A percentile compares a stretch with the other conserved stretches of the same genome.
These are phyloP conservation scores for Rhododendron henanense DNA, from an alignment of 148 eudicot species.

Conservation along the genomic window DNA sequence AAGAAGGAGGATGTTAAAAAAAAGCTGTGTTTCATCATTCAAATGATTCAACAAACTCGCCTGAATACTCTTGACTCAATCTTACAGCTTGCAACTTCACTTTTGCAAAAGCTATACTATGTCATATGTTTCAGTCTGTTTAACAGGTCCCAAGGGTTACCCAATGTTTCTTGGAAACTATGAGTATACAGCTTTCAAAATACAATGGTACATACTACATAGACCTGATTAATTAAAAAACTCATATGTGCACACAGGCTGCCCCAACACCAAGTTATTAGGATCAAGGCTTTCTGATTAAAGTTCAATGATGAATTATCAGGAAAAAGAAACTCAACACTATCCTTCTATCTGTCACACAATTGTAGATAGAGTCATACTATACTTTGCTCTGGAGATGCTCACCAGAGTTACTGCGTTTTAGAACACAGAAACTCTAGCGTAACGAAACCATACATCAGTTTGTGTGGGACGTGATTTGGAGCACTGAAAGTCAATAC, in stretches of 20 bases:
- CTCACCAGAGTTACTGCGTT: no score
- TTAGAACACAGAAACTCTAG: no score
- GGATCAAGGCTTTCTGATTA: background rate
- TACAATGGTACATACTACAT: background rate
- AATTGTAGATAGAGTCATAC: no score
- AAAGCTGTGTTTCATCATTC: background rate
- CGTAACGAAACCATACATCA: no score
- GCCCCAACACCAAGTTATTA: background rate
- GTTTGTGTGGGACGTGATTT: no score
- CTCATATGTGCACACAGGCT: background rate
- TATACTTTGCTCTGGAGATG: no score
- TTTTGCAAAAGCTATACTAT: background rate
- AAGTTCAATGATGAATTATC: background rate
- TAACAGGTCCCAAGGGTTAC: background rate
- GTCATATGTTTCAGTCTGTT: background rate
- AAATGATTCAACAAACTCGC: background rate
- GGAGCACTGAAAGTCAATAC: no score
- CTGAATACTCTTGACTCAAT: background rate
- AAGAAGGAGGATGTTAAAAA: background rate
- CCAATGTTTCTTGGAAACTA: background rate
- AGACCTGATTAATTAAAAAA: background rate
- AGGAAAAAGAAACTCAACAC: background rate
- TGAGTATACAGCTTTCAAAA: background rate
- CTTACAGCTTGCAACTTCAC: background rate
- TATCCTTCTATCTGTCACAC: background rate